Percentiles rank a stretch among this genome's conserved stretches.
These are phyloP conservation scores for Trichaptum fuscoviolaceum DNA, from an alignment of 768 basidiomycete genomes.

Conservation along the genomic window DNA sequence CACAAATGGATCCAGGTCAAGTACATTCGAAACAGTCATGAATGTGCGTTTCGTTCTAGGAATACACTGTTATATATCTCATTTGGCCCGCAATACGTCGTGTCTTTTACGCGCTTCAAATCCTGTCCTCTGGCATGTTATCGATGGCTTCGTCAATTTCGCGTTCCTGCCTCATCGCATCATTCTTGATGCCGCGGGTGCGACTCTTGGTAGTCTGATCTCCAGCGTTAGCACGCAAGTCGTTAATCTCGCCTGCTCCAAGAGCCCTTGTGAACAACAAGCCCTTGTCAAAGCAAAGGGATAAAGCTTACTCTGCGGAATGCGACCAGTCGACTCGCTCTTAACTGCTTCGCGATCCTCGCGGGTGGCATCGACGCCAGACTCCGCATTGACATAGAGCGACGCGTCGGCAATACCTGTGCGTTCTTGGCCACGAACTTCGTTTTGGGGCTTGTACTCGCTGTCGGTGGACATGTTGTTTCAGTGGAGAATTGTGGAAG, in stretches of 20 bases:
- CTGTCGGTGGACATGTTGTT: not conserved
- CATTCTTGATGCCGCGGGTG: conserved; percentile 21
- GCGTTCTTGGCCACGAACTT: not conserved
- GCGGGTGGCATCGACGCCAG: conserved; percentile 13
- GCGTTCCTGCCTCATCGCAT: conserved; percentile 22
- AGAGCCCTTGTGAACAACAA: not conserved
- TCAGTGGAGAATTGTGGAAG: too few relatives aligned
- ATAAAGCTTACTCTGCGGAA: conserved; percentile 15
- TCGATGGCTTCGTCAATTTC: conserved; percentile 17
- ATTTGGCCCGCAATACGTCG: too few relatives aligned
- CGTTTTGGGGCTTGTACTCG: not conserved
- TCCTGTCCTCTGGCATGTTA: conserved; percentile 3
- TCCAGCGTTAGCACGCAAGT: conserved; percentile 10
- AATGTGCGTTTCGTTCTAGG: too few relatives aligned
- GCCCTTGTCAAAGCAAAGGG: too few relatives aligned
- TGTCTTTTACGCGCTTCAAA: not conserved
- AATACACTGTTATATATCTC: too few relatives aligned
- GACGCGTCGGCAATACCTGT: not conserved
- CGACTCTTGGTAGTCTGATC: conserved; percentile 12
- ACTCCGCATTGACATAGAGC: not conserved
- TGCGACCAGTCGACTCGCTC: conserved; percentile 17
- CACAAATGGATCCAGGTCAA: too few relatives aligned
- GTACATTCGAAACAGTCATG: too few relatives aligned
- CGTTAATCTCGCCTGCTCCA: conserved; percentile 21
- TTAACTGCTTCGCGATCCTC: conserved; percentile 19